A percentile compares a stretch with the other conserved stretches of the same genome.
Conservation (phyloP, 2,329 filamentous ascomycete genomes). For the Aspergillus persii region DNA sequence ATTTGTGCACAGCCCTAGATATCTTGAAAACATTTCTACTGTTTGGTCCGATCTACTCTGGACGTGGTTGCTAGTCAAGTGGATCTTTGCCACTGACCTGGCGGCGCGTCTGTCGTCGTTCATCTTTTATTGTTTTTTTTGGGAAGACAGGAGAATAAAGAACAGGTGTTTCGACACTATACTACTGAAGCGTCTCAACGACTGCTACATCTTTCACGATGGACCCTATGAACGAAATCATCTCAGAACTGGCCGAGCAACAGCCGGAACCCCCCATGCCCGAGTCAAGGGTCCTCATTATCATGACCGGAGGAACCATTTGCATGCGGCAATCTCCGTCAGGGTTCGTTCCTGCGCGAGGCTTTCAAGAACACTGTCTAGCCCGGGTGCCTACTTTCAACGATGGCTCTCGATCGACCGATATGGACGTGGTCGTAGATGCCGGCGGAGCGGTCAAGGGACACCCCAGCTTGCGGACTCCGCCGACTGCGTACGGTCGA, state of each 20-base stretch:
- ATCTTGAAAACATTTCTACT: neutral
- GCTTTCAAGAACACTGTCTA: conserved; percentile 80
- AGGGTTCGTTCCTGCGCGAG: conserved; percentile 75
- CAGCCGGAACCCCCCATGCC: conserved; percentile 42
- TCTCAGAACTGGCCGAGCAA: conserved; percentile 14
- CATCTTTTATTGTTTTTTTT: too few species aligned
- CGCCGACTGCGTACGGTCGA: conserved; percentile 73
- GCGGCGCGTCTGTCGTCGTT: neutral
- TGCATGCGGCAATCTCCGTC: conserved; percentile 83
- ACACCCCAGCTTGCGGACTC: conserved; percentile 73
- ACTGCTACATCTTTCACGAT: neutral
- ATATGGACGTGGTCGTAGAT: conserved; percentile 56
- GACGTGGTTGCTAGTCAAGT: neutral
- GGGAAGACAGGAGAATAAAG: neutral
- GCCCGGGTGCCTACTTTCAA: conserved; percentile 82
- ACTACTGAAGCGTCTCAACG: neutral
- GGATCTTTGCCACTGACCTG: neutral
- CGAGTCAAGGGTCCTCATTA: conserved; percentile 80
- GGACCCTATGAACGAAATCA: neutral
- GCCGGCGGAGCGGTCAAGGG: conserved; percentile 47
- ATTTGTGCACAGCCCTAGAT: neutral
- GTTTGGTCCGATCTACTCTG: neutral
- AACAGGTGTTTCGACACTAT: neutral
- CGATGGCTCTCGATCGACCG: conserved; percentile 62
- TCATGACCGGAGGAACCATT: conserved; percentile 80